Base-by-base conservation (phyloP, 2,329 filamentous ascomycete species). In the Cytospora chrysosperma region DNA sequence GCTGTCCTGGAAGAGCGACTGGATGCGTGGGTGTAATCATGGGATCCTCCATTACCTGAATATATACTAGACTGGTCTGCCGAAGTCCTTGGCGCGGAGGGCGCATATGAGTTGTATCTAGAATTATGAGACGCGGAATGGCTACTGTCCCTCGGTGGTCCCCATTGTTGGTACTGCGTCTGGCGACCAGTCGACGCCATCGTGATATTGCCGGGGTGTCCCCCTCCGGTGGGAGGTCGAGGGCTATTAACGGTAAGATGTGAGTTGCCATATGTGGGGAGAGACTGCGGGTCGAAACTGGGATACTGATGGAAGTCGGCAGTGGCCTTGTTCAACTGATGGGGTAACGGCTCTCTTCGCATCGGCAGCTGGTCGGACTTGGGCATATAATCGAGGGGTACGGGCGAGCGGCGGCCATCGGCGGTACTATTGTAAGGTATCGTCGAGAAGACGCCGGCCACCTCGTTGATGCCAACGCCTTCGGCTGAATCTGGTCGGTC, bases 241-340 rank as follows among this genome's bases (percentile, higher is more conserved):
- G 86, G 82, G 13, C 85, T 86, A 10, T 85, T 84, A 51, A 47
- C 43, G 8, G n/a, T 47, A 21, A 84, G 79, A 70, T 89, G 85
- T 47, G 84, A 80, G 63, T 79, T 80, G 56, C 80, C 81, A 64
- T 80, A 78, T 65, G 78, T 76, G 50, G 80, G 76, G 61, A 79
- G 72, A 47, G 78, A 73, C 56, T 82, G 76, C 32, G 85, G 79
- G 68, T 89, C 88, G 74, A 90, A 87, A 59, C 84, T 84, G 50
- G 93, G 92, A 75, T 97, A 97, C 72, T 97, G 94, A 78, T 97
- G 92, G 73, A 88, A 97, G 76, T 97, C 93, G 69, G 80, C 79
- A 56, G 86, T 86, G 68, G 81, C 82, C 77, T 92, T 93, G 75
- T 92, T 93, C 60, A 96, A 78, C 72, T 96, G 92, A 75, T 95